These are phyloP conservation scores for Lasiodiplodia gonubiensis DNA, from an alignment of 2,329 filamentous ascomycete species.

Conservation along the genomic window DNA sequence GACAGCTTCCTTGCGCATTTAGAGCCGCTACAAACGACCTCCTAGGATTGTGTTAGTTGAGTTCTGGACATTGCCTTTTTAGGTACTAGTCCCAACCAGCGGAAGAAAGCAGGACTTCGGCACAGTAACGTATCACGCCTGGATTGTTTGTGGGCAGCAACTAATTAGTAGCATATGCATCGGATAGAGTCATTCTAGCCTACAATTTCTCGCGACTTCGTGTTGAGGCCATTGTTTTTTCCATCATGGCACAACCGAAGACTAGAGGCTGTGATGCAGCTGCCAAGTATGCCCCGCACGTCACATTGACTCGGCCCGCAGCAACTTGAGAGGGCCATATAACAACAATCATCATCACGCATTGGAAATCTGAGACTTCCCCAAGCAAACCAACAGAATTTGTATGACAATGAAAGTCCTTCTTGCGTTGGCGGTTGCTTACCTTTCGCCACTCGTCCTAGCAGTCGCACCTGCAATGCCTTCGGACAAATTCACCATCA, in stretches of 20 bases:
- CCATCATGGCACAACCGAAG: neutral
- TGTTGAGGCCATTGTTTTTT: neutral
- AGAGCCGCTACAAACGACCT: neutral
- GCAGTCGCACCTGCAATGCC: neutral
- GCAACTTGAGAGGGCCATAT: neutral
- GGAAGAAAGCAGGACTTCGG: neutral
- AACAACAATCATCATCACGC: neutral
- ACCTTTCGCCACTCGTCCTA: neutral
- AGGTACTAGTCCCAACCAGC: neutral
- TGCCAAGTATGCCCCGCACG: slow-evolving; percentile 21
- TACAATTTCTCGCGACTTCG: neutral
- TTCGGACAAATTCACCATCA: slow-evolving; percentile 32
- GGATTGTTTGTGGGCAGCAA: neutral
- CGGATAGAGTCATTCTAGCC: neutral
- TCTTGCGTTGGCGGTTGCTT: neutral
- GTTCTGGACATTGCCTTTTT: neutral
- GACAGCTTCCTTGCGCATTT: neutral
- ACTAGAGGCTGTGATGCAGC: neutral
- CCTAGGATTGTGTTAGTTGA: neutral
- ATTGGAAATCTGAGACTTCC: neutral
- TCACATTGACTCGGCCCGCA: neutral
- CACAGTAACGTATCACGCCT: neutral
- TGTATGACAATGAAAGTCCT: neutral
- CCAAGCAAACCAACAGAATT: neutral
- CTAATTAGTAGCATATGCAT: neutral